Conservation (phyloP, 208 protist genomes). For the Leishmania tarentolae region DNA sequence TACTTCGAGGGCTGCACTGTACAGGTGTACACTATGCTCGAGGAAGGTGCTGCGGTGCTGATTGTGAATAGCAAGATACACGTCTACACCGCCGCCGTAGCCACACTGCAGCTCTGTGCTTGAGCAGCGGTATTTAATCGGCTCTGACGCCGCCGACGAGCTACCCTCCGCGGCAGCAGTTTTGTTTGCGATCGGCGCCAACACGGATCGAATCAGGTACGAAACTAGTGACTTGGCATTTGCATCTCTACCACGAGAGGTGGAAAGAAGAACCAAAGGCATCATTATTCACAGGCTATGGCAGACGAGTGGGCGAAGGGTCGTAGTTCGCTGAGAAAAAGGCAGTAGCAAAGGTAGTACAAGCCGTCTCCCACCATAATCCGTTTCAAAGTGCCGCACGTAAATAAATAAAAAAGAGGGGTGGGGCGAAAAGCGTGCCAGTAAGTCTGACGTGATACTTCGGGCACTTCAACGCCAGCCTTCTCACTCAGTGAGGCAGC, state of each 20-base stretch:
- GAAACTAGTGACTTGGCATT: slow-evolving; percentile 31
- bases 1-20: slow-evolving; percentile 50
- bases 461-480: not conserved
- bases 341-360: not conserved
- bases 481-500: not conserved
- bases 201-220: slow-evolving; percentile 27
- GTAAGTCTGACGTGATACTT: not conserved
- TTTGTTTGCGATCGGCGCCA: slow-evolving; percentile 7
- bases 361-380: not conserved
- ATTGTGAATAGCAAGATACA: slow-evolving; percentile 60
- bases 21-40: slow-evolving; percentile 62
- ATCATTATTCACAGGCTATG: not conserved
- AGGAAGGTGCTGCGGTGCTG: slow-evolving; percentile 57
- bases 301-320: not conserved
- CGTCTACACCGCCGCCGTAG: slow-evolving; percentile 29
- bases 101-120: slow-evolving; percentile 13
- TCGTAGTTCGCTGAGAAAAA: not conserved
- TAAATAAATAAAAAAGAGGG: not conserved
- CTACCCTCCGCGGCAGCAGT: not conserved
- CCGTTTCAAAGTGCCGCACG: not conserved
- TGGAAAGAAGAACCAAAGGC: slow-evolving; percentile 27
- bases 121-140: slow-evolving; percentile 14
- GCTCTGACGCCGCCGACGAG: not conserved
- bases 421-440: not conserved
- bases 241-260: slow-evolving; percentile 26